Evolutionary conservation across 2,329 filamentous ascomycete genomes (phyloP), one percentile per base, ranked within the genome.

Genomic region (Pestalotiopsis sp.): DNA sequence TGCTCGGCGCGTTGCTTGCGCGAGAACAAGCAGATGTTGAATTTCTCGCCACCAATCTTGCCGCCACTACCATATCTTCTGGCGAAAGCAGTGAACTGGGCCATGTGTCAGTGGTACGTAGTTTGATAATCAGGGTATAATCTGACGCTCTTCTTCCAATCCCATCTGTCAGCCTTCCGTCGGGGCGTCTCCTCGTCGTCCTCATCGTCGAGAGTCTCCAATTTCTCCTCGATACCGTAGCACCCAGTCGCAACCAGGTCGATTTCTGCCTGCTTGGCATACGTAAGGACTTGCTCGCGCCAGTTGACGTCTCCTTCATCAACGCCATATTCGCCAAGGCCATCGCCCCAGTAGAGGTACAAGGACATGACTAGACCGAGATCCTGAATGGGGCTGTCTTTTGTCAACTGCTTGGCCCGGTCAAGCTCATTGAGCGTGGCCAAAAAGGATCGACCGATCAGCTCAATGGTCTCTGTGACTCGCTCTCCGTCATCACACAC

Each of bases 11-110:
- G 73, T 60, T 74, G 60, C 27, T 65, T 69, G 27, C 71, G 70
- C 27, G 74, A 72, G 69, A 71, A 72, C 63, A 70, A 71, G 13
- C 73, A 63, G 65, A 74, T 74, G 62, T 74, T 73, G 66, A 70
- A 74, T 23, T 70, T 67, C 6, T 73, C 69, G 13, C 71, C 71
- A 23, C 69, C 72, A 23, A 69, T 63, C 14, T 61, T 58, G 9
- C 25, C 23, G 20, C 23, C 9, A 9, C 49, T 70, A 57, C 68
- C 70, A 39, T 72, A 67, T 4, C 70, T 68, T 67, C 71, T 72
- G 67, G 66, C 63, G 66, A 70, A 71, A 66, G 68, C 70, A 52
- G 64, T 72, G 67, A 73, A 72, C 72, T 74, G 27, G n/a, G 27
- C 58, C 36, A 1, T 56, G 41, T n/a, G 11, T 17, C 25, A 56